These are phyloP conservation scores for Vitis riparia DNA, from an alignment of 164 flowering plant genomes.

Conservation along the genomic window DNA sequence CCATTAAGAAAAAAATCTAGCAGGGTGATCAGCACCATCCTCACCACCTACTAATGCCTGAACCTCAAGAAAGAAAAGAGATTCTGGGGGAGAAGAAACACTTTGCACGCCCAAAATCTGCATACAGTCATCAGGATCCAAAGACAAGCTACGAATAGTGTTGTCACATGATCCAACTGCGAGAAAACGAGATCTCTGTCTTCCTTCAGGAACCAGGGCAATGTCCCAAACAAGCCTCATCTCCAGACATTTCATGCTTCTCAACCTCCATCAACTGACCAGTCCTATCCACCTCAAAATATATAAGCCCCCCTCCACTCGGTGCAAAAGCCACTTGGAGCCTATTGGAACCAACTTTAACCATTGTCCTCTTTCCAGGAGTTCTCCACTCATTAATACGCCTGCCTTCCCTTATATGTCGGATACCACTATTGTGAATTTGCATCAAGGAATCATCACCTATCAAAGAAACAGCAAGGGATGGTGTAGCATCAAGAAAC, in stretches of 20 bases:
- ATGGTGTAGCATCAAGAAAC: constrained; percentile 94
- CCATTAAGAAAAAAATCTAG: constrained; percentile 77
- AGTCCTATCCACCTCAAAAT: no score
- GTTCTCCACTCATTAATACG: constrained; percentile 90
- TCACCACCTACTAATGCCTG: constrained; percentile 93
- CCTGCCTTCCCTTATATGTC: constrained; percentile 98
- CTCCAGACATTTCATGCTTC: constrained; percentile 80
- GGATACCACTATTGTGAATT: constrained; percentile 96
- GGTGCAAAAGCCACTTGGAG: no score
- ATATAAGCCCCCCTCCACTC: no score
- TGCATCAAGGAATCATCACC: constrained; percentile 99
- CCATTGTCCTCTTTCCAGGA: no score
- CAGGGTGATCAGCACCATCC: constrained; percentile 64
- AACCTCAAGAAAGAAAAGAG: constrained; percentile 94
- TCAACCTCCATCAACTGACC: no score
- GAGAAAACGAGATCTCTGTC: constrained; percentile 94
- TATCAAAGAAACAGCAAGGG: constrained; percentile 88
- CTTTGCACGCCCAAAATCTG: no score
- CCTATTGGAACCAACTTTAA: no score
- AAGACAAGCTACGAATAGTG: constrained; percentile 84
- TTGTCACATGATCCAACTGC: constrained; percentile 98
- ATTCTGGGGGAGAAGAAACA: constrained; percentile 68
- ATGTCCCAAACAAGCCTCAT: constrained; percentile 95
- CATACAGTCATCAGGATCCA: no score
- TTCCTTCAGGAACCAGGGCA: constrained; percentile 98